These are phyloP conservation scores for Trichoderma sp. DNA, from an alignment of 2,329 filamentous ascomycete genomes.

Conservation along the genomic window DNA sequence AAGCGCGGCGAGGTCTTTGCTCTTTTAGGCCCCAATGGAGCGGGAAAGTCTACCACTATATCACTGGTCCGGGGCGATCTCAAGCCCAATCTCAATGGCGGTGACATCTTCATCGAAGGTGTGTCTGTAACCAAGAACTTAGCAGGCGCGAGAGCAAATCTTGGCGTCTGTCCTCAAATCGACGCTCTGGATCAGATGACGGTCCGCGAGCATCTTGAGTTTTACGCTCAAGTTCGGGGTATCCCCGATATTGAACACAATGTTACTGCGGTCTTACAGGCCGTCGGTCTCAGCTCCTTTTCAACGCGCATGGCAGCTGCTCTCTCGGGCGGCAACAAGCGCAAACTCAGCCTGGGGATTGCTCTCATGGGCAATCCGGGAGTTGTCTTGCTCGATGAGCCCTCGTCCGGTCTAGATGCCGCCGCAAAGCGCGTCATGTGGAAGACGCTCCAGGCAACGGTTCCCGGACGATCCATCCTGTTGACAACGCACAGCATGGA, in stretches of 20 bases:
- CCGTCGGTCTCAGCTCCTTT: conserved; percentile 75
- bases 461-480: conserved; percentile 76
- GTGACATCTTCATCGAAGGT: conserved; percentile 79
- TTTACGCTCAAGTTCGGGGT: conserved; percentile 84
- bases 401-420: conserved; percentile 84
- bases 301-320: conserved; percentile 73
- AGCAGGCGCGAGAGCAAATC: conserved; percentile 69
- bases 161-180: conserved; percentile 91
- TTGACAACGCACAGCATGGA: conserved; percentile 96
- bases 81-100: conserved; percentile 67
- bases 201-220: conserved; percentile 79
- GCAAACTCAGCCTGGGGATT: conserved; percentile 87
- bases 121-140: conserved; percentile 73
- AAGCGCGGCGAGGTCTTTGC: conserved; percentile 82
- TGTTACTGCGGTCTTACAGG: conserved; percentile 73
- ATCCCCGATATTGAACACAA: conserved; percentile 75
- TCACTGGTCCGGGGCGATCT: conserved; percentile 88
- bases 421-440: conserved; percentile 93
- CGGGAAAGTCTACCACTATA: conserved; percentile 89
- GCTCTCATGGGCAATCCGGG: conserved; percentile 90
- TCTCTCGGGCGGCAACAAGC: conserved; percentile 87
- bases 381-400: conserved; percentile 86
- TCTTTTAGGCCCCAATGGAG: conserved; percentile 85
- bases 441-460: conserved; percentile 75
- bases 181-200: conserved; percentile 92